Evolutionary conservation across 208 protist genomes (phyloP).

Genomic region (Leishmania guyanensis): DNA sequence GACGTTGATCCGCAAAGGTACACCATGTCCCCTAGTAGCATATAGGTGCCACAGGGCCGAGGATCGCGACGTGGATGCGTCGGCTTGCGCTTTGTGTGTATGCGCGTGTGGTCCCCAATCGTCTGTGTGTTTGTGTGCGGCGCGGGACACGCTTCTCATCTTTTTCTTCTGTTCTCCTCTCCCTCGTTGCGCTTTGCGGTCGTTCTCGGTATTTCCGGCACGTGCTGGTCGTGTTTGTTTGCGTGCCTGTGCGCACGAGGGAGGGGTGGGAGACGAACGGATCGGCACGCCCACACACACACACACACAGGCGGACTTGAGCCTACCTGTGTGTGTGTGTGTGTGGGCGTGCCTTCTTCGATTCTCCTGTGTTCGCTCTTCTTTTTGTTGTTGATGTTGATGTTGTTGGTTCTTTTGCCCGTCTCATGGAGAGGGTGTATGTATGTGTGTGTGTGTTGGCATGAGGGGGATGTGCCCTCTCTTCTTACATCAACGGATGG

Average conservation of each 20-base stretch:
- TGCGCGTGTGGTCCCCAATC: neutral
- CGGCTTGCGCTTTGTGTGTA: neutral
- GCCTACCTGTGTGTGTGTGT: neutral
- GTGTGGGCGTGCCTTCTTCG: neutral
- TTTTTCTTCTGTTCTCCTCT: neutral
- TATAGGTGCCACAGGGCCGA: slow-evolving; percentile 4
- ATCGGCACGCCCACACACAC: neutral
- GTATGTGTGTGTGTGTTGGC: neutral
- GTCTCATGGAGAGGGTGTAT: neutral
- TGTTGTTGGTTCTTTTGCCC: neutral
- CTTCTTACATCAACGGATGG: neutral
- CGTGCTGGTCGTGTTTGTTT: neutral
- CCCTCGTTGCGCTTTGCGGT: neutral
- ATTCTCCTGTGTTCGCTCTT: neutral
- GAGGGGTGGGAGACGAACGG: neutral
- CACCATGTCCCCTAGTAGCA: slow-evolving; percentile 33
- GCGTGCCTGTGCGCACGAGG: neutral
- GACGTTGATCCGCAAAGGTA: slow-evolving; percentile 35
- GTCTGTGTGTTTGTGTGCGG: neutral
- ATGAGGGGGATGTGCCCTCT: too few relatives aligned
- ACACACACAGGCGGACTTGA: neutral
- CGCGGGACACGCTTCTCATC: neutral
- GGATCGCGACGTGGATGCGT: neutral
- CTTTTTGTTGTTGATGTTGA: neutral
- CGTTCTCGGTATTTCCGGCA: neutral